Base-by-base conservation (phyloP, 176 grass and related monocot genomes). In the Echinochloa phyllopogon region DNA sequence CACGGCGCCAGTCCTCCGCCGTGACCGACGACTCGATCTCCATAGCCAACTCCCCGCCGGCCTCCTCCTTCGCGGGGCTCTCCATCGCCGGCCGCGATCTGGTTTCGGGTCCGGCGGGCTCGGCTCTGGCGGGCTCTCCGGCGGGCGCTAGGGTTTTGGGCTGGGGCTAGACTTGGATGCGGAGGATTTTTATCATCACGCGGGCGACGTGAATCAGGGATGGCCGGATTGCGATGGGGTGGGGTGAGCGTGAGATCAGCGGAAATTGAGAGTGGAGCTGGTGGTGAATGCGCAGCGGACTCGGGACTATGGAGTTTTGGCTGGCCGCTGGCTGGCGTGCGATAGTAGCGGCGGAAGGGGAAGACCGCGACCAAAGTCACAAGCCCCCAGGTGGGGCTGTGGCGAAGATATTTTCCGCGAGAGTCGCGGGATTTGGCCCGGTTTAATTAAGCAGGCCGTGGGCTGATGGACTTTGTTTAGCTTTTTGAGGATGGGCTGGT, bases 1-100 rank as follows among this genome's bases (percentile, higher is more conserved):
- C 91, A 23, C 84, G 88, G 77, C 96, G 87, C 96, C 96, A 96
- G 83, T 94, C 96, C 89, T 99, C 96, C 45, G 91, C 94, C 59
- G 94, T 99, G 45, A 90, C 93, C 76, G 41, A 14, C 3, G 92
- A 89, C 79, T 96, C 94, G 89, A 99, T 96, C 86, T 86, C 90
- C 84, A 92, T 94, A 40, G 83, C 93, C 21, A 90, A 85, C 80
- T 91, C 89, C 43, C 80, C 89, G 8, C 61, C 89, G 27, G 70
- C 80, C 75, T 87, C 89, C 80, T 87, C 89, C 80, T 87, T 91
- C 51, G 18, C 69, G 2, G 89, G 84, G 75, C 84, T 87, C 84
- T 91, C 89, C 89, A 91, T 91, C 60, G 29, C 42, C 45, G 27
- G 41, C 76, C 17, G 76, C 82, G 84, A 90, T 87, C 88, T 83